Evolutionary conservation across 2,329 filamentous ascomycete species (phyloP).

Genomic region (Trichoderma breve): DNA sequence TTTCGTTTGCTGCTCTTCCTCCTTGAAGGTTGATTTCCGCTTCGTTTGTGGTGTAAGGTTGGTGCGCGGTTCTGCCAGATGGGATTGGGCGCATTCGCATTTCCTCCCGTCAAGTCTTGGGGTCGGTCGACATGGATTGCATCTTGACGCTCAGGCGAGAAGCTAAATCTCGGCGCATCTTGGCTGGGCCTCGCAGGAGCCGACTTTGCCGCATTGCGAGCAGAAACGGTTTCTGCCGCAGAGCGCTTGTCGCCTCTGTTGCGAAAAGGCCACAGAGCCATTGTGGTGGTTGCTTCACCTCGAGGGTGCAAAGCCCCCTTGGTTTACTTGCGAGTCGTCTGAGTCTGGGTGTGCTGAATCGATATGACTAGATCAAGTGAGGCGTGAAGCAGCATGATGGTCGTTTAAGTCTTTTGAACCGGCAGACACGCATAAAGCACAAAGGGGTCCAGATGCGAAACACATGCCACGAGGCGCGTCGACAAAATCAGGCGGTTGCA

Average conservation of each 20-base stretch:
- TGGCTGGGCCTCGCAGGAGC: slow-evolving; percentile 43
- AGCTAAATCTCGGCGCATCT: slow-evolving; percentile 50
- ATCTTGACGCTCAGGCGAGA: slow-evolving; percentile 60
- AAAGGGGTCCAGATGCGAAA: slow-evolving; percentile 14
- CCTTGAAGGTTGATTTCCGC: slow-evolving; percentile 58
- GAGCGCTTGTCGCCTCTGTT: slow-evolving; percentile 65
- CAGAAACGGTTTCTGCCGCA: slow-evolving; percentile 46
- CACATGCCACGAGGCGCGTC: slow-evolving; percentile 21
- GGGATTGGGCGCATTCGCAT: slow-evolving; percentile 21
- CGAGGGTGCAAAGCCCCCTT: slow-evolving; percentile 25
- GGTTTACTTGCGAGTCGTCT: slow-evolving; percentile 27
- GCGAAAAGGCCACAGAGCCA: slow-evolving; percentile 84
- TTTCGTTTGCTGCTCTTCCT: slow-evolving; percentile 76
- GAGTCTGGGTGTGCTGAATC: slow-evolving; percentile 25
- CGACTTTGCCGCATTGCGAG: slow-evolving; percentile 35
- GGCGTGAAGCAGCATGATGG: slow-evolving; percentile 21
- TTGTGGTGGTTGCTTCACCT: slow-evolving; percentile 38
- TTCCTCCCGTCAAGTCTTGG: slow-evolving; percentile 20
- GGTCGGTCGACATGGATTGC: slow-evolving; percentile 43
- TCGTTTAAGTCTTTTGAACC: slow-evolving; percentile 5
- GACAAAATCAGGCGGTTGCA: neutral
- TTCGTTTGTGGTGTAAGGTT: slow-evolving; percentile 59
- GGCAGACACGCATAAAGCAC: slow-evolving; percentile 16
- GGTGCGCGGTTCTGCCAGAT: slow-evolving; percentile 36
- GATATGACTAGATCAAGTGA: slow-evolving; percentile 7